Base-by-base conservation (phyloP, 2,329 filamentous ascomycete species). In the Bipolaris gigantea region DNA sequence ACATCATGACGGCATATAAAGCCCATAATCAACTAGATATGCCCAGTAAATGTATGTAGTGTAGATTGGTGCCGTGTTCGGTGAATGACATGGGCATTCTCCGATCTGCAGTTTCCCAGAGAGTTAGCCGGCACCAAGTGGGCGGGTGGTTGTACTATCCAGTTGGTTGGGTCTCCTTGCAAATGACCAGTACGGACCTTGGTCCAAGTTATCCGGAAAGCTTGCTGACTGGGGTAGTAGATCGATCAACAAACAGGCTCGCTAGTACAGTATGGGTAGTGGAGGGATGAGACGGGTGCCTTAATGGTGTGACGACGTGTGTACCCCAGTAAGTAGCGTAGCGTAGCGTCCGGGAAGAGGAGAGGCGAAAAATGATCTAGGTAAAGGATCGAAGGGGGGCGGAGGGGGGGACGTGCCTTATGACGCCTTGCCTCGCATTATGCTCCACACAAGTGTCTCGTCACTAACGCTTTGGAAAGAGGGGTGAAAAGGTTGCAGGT, bases 291-390 rank as follows among this genome's bases (percentile, higher is more conserved):
- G 58, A 51, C 60, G n/a, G 59, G 55, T 50, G 50, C 36, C 21
- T 43, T 43, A 53, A 61, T 53, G 50, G 54, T 66, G 57, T 58
- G 58, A 58, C 51, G 32, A 53, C 27, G 56, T 40, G 38, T 16
- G 51, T 42, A 53, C 53, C 51, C 60, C 50, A 48, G 50, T 56
- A 55, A 18, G 38, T 39, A 15, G 38, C 38, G 52, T 39, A 15
- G 38, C 38, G 50, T 43, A 43, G 40, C 53, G 55, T 51, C 46
- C 62, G 58, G 59, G 53, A 64, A 65, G 63, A 65, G 62, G 63
- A 65, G 62, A 63, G 8, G 61, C 59, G 60, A 62, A 53, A 34
- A 54, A 30, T 23, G 11, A 53, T 59, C 7, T 21, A 51, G 39
- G 30, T 48, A 41, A 55, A 44, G 49, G 58, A 56, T 36, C 16